phyloP scores from a whole-genome alignment of 139 green algal genomes.

The Mesotaenium endlicherianum region DNA sequence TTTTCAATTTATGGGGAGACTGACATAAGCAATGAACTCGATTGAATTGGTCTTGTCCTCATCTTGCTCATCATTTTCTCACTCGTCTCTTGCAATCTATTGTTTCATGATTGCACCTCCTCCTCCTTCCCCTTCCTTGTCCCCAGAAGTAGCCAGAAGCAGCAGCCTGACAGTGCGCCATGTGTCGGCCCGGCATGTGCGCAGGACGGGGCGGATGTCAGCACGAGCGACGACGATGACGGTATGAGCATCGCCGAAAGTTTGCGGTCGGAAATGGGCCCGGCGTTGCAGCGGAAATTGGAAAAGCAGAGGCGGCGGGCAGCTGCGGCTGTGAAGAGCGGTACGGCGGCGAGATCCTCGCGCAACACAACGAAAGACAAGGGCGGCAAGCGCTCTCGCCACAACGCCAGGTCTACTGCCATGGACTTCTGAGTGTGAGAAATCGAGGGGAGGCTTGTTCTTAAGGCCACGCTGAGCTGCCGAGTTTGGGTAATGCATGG shows the following conservation, averaged over 20 bases:
- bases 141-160: neutral
- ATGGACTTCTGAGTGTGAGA: no score
- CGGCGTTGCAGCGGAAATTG: neutral
- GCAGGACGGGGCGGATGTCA: neutral
- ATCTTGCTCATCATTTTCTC: no score
- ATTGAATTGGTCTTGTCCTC: no score
- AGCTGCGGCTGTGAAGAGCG: constrained; percentile 18
- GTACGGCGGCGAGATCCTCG: neutral
- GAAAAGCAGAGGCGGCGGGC: constrained; percentile 26
- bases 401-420: neutral
- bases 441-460: no score
- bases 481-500: no score
- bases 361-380: constrained; percentile 42
- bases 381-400: constrained; percentile 18
- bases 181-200: neutral
- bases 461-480: no score
- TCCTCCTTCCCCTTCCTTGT: neutral
- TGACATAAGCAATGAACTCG: no score
- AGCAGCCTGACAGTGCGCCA: neutral
- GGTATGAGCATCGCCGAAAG: neutral
- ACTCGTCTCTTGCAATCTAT: no score
- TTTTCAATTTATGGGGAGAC: no score
- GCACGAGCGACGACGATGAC: neutral
- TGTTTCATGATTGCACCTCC: no score
- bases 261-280: neutral